phyloP scores from a whole-genome alignment of 208 protist species.

The Acanthamoeba triangularis region DNA sequence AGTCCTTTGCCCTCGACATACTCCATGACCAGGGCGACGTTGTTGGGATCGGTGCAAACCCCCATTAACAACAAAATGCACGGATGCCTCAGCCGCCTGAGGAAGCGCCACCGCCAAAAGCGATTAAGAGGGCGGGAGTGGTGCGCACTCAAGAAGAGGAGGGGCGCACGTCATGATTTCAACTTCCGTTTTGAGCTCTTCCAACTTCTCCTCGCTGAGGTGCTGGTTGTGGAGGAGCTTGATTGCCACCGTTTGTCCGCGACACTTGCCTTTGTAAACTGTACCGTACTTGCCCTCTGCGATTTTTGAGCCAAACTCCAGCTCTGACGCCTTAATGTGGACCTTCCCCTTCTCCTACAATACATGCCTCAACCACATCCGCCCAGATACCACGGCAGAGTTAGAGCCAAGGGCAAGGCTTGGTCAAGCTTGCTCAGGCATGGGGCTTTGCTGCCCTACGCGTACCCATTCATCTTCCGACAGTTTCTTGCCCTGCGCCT shows the following conservation, averaged over 20 bases:
- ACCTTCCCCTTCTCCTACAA: constrained; percentile 61
- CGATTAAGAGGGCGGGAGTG: background rate
- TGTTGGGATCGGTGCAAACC: constrained; percentile 57
- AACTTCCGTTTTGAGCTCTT: constrained; percentile 60
- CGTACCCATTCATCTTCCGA: constrained; percentile 32
- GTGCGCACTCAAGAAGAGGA: too few relatives aligned
- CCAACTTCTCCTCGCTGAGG: constrained; percentile 66
- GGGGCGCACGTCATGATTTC: constrained; percentile 57
- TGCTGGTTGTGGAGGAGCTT: constrained; percentile 71
- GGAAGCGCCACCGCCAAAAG: background rate
- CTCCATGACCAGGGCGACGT: constrained; percentile 70
- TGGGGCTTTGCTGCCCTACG: background rate
- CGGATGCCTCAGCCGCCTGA: constrained; percentile 49
- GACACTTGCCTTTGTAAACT: constrained; percentile 58
- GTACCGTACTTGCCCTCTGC: constrained; percentile 65
- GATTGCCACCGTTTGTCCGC: constrained; percentile 58
- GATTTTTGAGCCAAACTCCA: constrained; percentile 66
- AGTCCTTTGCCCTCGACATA: constrained; percentile 59
- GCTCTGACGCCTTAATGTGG: constrained; percentile 38
- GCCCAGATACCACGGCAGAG: background rate
- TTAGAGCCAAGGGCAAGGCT: background rate
- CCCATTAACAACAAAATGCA: constrained; percentile 69
- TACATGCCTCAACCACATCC: background rate
- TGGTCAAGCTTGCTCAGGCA: background rate
- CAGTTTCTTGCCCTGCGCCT: constrained; percentile 14